Percentiles rank a stretch among this genome's conserved stretches.
phyloP scores from a whole-genome alignment of 352 stramenopile genomes.

The Phytophthora palmivora region DNA sequence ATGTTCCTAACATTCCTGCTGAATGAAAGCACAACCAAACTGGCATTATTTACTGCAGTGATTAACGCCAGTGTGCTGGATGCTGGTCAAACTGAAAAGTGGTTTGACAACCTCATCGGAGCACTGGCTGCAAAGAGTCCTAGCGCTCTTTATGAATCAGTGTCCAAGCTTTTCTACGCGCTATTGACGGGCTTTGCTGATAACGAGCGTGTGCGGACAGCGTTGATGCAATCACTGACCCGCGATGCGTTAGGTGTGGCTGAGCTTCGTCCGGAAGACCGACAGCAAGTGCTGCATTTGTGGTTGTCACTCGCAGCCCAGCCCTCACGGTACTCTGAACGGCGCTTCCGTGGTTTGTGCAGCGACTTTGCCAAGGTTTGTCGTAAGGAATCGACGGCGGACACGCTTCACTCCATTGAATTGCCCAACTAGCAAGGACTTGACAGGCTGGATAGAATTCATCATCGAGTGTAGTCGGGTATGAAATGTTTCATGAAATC shows the following conservation, averaged over 20 bases:
- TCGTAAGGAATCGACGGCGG: constrained; percentile 66
- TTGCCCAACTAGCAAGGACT: constrained; percentile 31
- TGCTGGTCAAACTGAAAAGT: constrained; percentile 52
- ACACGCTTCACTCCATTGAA: constrained; percentile 64
- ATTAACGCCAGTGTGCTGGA: constrained; percentile 60
- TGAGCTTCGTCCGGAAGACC: constrained; percentile 48
- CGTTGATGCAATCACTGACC: constrained; percentile 43
- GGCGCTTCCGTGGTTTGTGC: constrained; percentile 67
- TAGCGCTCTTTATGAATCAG: constrained; percentile 62
- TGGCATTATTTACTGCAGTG: constrained; percentile 44
- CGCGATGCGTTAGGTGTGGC: constrained; percentile 48
- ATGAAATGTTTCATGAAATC: constrained; percentile 9
- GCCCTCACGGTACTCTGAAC: constrained; percentile 59
- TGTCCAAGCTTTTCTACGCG: constrained; percentile 62
- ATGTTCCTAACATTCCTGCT: constrained; percentile 73
- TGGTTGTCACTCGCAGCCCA: constrained; percentile 65
- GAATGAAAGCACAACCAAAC: constrained; percentile 57
- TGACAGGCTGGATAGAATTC: constrained; percentile 18
- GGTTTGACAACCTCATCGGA: constrained; percentile 54
- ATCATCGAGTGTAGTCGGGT: constrained; percentile 7
- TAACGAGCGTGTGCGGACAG: constrained; percentile 39
- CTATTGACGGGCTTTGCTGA: constrained; percentile 52
- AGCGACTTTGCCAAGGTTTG: constrained; percentile 80
- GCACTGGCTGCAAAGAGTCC: constrained; percentile 63
- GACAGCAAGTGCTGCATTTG: constrained; percentile 59